Base-by-base conservation (phyloP, 2,329 filamentous ascomycete genomes). In the Leptodontidium sp. region DNA sequence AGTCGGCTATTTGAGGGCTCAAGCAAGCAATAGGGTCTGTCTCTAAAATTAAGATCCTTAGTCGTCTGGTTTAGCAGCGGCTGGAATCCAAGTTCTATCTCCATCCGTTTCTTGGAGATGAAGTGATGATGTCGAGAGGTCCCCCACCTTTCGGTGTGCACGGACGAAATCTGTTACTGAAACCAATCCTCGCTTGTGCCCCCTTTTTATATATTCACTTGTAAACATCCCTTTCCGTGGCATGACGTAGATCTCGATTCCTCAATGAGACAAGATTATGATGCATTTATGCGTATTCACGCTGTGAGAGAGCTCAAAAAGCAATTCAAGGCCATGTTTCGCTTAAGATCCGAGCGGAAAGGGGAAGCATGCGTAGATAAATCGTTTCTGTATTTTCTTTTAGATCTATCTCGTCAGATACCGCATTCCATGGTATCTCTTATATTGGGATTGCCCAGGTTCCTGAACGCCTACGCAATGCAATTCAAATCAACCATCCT, bases 181-280 rank as follows among this genome's bases (percentile, higher is more conserved):
- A 7, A 55, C 52, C 35, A 40, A 40, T 40, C 11, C 32, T 58
- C 55, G 55, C 55, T 58, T 58, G 55, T 12, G 35, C 52, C 52
- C 52, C 52, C 17, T 32, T 40, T 58, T 21, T 21, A 21, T 21
- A 21, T 32, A 32, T 4, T 32, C 35, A 24, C n/a, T 40, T 58
- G 55, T 58, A n/a, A 40, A 58, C 55, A 98, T 11, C 95, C 92
- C 8, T 3, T 40, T 40, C 38, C 38, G 21, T 40, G 2, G 38
- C 29, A 4, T 32, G 29, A 6, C 1, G 29, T 32, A 32, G 29
- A 32, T 32, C 29, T 32, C 29, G 6, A 49, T n/a, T 49, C 45
- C 45, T 7, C 7, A 32, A 32, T 6, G 29, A 32, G 6, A 32
- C 29, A 32, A 32, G 29, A 32, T 32, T 32, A 32, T 32, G 29